Base-by-base conservation (phyloP, 176 grass and related monocot species). In the Triticum turgidum region DNA sequence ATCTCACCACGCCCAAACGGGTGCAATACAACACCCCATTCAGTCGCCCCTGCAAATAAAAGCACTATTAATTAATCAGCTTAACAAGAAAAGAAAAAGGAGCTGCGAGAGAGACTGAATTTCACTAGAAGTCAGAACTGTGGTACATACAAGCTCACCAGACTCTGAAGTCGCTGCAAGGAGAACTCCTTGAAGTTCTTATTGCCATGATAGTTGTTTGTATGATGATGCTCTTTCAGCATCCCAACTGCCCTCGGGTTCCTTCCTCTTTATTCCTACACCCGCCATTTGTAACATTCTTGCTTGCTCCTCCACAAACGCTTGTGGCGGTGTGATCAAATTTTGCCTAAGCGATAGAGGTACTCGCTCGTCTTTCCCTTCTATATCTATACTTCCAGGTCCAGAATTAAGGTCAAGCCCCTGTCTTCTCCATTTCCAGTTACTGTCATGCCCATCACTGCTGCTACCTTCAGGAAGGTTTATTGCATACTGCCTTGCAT, bases 391-490 rank as follows among this genome's bases (percentile, higher is more conserved):
- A 86, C 69, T 90, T 80, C 89, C 91, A 62, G 92, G 92, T 17
- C 92, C 95, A 35, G 91, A 92, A 79, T 97, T 97, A 66, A 97
- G 92, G 85, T 95, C 95, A 45, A 97, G 85, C 64, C 85, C 89
- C 52, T 90, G 95, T 59, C 91, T 92, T 54, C 69, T 85, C 90
- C 92, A 95, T 82, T 82, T 91, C 66, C 86, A 84, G 61, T 61
- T 92, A 69, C 69, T 92, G 27, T 92, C 91, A 83, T 88, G 88
- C 80, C 87, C 85, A 75, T 80, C 80, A 30, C 85, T 91, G 32
- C 73, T 89, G 72, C 82, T 94, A 73, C 89, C 92, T 87, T 97
- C 92, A 56, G 90, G 82, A 77, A 94, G 89, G 87, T 78, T 94
- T 45, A 94, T 93, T n/a, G 92, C 77, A 86, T 91, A 94, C 33